Base-by-base conservation (phyloP, 768 basidiomycete genomes). In the Tricholoma furcatifolium region DNA sequence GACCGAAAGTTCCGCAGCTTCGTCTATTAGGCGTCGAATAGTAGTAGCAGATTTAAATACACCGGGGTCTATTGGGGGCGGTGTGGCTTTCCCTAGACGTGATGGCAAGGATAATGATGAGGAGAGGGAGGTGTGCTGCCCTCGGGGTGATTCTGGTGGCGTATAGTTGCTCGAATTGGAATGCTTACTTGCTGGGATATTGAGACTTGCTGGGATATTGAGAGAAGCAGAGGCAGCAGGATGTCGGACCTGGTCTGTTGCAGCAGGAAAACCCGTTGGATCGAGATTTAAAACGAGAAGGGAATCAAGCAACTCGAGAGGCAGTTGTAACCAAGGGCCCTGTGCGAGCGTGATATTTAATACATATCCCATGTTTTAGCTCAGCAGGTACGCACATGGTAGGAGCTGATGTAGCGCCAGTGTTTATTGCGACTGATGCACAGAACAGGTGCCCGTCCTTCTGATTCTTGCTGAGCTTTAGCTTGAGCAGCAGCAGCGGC, bases 341-440 rank as follows among this genome's bases (percentile, higher is more conserved):
- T 95, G 64, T 36, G 46, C 59, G 55, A 56, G 43, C 42, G 51
- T 63, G 47, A 62, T 60, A 32, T 54, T 36, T 62, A 46, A 42
- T 35, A 38, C 18, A 57, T 45, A 31, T 11, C 24, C 15, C 12
- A 20, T 11, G 5, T 12, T 38, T 18, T 2, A 15, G 36, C 11
- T 48, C 32, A 42, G 24, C 23, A 31, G 23, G 45, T 53, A 83
- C 86, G 54, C 72, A 91, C 91, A 67, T 92, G 90, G 67, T 90
- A 93, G 20, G 91, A 91, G 70, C 88, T 91, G 70, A 94, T 93
- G 63, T 93, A 93, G 24, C 85, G 83, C 93, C 92, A 93, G 63
- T 95, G 93, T 68, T 95, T 95, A 74, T 94, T 93, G 59, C 93
- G 81, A 71, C 88, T 91, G 61, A 95, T 94, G 66, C 88, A 90